Evolutionary conservation across 176 grass and related monocot species (phyloP).

Genomic region (Echinochloa phyllopogon): DNA sequence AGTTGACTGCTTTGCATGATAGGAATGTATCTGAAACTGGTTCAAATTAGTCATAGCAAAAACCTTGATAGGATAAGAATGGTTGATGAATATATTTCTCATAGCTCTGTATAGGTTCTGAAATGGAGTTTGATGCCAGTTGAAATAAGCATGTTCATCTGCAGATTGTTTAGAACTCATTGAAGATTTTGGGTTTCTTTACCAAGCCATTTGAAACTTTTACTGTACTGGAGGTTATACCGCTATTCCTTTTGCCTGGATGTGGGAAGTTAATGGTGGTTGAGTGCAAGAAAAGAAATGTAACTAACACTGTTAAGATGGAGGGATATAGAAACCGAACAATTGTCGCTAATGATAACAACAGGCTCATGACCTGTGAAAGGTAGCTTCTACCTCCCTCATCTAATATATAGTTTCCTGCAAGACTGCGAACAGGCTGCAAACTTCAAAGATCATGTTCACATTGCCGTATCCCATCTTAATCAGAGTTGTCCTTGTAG

Average conservation of each 20-base stretch:
- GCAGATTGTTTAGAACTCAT: conserved; percentile 8
- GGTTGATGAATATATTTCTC: conserved; percentile 8
- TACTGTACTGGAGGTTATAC: conserved; percentile 7
- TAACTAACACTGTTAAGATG: conserved; percentile 63
- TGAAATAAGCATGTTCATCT: conserved; percentile 27
- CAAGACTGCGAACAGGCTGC: conserved; percentile 33
- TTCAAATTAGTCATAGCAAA: conserved; percentile 48
- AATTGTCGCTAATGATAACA: conserved; percentile 34
- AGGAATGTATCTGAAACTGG: conserved; percentile 29
- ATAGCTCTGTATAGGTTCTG: conserved; percentile 28
- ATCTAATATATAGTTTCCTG: conserved; percentile 59
- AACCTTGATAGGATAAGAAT: conserved; percentile 31
- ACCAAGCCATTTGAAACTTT: conserved; percentile 30
- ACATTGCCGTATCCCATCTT: conserved; percentile 53
- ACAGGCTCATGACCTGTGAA: conserved; percentile 47
- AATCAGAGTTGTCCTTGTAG: conserved; percentile 59
- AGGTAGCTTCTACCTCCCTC: conserved; percentile 58
- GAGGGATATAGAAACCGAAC: conserved; percentile 29
- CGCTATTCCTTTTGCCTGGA: conserved; percentile 33
- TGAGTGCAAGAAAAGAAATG: conserved; percentile 68
- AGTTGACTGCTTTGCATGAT: conserved; percentile 60
- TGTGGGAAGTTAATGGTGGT: conserved; percentile 66
- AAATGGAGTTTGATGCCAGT: background rate
- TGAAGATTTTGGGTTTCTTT: conserved; percentile 13
- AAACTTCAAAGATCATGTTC: conserved; percentile 70